Base-by-base conservation (phyloP, 257 asterid species). In the Fraxinus quadrangulata region DNA sequence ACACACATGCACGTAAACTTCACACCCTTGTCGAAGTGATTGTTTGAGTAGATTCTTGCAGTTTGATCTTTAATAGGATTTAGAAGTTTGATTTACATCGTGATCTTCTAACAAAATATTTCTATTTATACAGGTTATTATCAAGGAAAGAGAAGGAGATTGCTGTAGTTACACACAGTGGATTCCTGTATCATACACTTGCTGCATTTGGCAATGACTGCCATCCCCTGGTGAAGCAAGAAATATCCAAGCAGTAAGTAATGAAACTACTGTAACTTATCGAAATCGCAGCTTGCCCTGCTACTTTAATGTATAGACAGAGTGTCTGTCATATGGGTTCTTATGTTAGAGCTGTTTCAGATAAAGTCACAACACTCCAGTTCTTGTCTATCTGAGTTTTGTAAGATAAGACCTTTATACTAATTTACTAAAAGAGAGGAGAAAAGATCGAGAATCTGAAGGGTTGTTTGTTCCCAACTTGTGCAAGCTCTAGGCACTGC, bases 81-180 rank as follows among this genome's bases (percentile, higher is more conserved):
- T 54, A 21, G 67, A 72, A 72, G 59, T 40, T 40, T 45, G 36
- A 34, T 2, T 72, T 42, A 23, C 70, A 40, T 42, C 37, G 42
- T 49, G 17, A 24, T 39, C 26, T 34, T 83, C 17, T 67, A 40
- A 63, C 61, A 59, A 39, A 75, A 21, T 49, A n/a, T 69, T 71
- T 71, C 56, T 28, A 33, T 74, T 67, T 66, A 47, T 71, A 33
- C 92, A 94, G 98, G 98, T 75, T 94, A 79, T 81, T 78, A 82
- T 86, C 96, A 36, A 81, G 96, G 84, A 81, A 90, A 81, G 97
- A 94, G 90, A 89, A 89, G 87, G 97, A 94, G 86, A 94, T 94
- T 79, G 98, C 94, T 77, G 85, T 94, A 73, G 94, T 94, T 51
- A 89, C 98, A 33, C 98, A 94, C 88, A 90, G 97, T 75, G 98